A percentile compares a stretch with the other conserved stretches of the same genome.
phyloP scores from a whole-genome alignment of 1,139 yeast species.

The Suhomyces terraborum region DNA sequence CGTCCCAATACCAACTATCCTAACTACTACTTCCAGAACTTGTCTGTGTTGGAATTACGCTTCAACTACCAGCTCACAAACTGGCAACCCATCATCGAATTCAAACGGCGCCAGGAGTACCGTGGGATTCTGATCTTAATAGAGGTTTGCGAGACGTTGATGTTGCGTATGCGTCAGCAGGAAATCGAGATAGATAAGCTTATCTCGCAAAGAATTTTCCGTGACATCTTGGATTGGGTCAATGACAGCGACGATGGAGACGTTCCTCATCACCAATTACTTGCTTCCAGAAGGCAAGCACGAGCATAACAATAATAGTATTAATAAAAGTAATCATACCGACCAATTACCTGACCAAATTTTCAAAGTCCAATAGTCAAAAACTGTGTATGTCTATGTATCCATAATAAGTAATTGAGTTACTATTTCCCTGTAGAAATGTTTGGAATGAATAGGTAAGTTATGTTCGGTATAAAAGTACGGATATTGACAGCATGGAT shows the following conservation, averaged over 20 bases:
- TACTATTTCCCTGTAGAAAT: too few species aligned
- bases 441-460: too few species aligned
- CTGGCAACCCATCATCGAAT: conserved; percentile 65
- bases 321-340: conserved; percentile 2
- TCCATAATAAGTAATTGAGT: too few species aligned
- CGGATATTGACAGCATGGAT: too few species aligned
- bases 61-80: conserved; percentile 59
- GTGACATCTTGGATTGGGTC: conserved; percentile 61
- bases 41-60: conserved; percentile 78
- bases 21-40: conserved; percentile 53
- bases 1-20: conserved; percentile 18
- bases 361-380: too few species aligned
- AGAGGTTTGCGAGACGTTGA: conserved; percentile 75
- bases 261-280: conserved; percentile 19
- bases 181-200: conserved; percentile 61
- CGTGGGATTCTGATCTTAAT: conserved; percentile 58
- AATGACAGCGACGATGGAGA: conserved; percentile 51
- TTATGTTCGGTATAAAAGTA: too few species aligned
- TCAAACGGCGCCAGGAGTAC: conserved; percentile 61
- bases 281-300: conserved; percentile 10
- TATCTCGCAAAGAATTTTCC: conserved; percentile 53
- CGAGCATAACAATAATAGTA: conserved; percentile 3
- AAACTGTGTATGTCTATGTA: too few species aligned
- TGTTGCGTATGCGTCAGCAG: conserved; percentile 58
- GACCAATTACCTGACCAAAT: too few species aligned